These are phyloP conservation scores for Solanum corneliomulleri DNA, from an alignment of 257 asterid genomes.

Conservation along the genomic window DNA sequence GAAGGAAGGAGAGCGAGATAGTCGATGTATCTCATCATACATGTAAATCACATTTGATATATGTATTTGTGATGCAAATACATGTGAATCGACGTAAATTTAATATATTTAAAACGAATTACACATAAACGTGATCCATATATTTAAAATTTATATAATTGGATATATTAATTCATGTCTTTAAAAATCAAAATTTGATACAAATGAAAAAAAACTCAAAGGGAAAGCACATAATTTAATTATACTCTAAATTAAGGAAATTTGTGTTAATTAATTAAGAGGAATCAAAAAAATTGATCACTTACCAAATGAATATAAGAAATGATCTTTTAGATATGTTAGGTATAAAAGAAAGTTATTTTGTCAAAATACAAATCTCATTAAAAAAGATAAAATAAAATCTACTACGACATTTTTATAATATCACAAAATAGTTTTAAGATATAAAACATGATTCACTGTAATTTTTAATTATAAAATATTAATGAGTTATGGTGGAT, in stretches of 20 bases:
- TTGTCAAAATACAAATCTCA: not conserved
- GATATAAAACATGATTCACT: too few relatives aligned
- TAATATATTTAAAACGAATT: not conserved
- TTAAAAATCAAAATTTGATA: too few relatives aligned
- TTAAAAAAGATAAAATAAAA: too few relatives aligned
- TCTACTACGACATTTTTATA: too few relatives aligned
- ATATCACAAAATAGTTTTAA: not conserved
- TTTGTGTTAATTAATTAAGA: not conserved
- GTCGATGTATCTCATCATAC: not conserved
- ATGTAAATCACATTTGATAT: not conserved
- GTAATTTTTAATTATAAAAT: too few relatives aligned
- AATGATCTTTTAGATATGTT: not conserved
- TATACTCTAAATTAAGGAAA: not conserved
- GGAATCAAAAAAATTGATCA: not conserved
- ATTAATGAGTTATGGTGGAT: too few relatives aligned
- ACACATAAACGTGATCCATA: too few relatives aligned
- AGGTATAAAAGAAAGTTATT: not conserved
- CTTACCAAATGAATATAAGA: too few relatives aligned
- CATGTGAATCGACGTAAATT: not conserved
- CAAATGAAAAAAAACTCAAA: too few relatives aligned
- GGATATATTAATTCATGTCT: too few relatives aligned
- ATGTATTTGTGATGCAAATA: not conserved
- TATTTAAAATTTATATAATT: too few relatives aligned
- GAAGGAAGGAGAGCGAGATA: not conserved
- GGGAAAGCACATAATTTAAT: not conserved